Conservation (phyloP, 176 grass and related monocot genomes). For the Bothriochloa decipiens region DNA sequence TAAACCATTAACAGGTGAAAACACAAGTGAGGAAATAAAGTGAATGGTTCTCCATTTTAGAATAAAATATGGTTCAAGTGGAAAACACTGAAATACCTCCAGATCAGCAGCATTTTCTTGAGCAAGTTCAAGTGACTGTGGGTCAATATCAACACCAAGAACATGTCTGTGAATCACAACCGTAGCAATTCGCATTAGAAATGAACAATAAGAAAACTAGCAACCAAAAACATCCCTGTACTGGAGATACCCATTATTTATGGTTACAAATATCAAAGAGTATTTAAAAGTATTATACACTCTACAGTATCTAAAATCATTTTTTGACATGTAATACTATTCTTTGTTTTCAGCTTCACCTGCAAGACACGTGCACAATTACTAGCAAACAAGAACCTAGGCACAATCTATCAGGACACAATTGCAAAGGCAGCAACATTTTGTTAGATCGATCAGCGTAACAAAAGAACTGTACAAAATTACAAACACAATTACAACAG, state of each 20-base stretch:
- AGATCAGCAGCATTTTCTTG: conserved; percentile 74
- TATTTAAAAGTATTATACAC: neutral
- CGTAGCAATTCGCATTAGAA: conserved; percentile 16
- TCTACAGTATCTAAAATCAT: neutral
- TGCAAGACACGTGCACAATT: neutral
- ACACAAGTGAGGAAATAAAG: neutral
- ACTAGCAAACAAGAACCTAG: neutral
- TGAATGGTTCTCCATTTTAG: neutral
- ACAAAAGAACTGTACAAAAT: neutral
- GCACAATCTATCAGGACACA: conserved; percentile 25
- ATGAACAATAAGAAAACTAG: neutral
- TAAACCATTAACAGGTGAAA: conserved; percentile 5
- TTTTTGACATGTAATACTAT: conserved; percentile 3
- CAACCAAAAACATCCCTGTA: neutral
- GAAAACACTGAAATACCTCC: conserved; percentile 52
- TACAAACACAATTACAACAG: neutral
- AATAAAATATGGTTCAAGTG: conserved; percentile 1
- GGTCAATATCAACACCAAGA: conserved; percentile 79
- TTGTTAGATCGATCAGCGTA: neutral
- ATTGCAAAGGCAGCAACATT: neutral
- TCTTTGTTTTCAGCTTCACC: neutral
- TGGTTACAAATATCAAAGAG: neutral
- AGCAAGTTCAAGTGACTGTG: conserved; percentile 80
- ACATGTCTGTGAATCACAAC: conserved; percentile 65
- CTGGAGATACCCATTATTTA: neutral